Evolutionary conservation across 31 red algal species (phyloP), one percentile per base, ranked within the genome.

Genomic region (Bonnemaisonia californica): DNA sequence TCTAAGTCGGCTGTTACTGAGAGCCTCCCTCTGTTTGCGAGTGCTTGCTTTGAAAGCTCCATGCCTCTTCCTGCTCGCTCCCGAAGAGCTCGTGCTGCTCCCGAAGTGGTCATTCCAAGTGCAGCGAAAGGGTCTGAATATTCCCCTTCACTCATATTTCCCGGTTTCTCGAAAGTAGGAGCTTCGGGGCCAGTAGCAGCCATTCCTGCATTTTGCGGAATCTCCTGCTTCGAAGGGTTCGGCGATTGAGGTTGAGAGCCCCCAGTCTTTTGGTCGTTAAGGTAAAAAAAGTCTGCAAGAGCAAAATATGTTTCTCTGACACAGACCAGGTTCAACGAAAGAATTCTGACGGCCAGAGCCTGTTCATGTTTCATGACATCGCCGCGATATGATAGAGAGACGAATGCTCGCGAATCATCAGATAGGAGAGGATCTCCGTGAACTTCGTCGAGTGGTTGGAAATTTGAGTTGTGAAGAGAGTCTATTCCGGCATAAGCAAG

Each of bases 291-390:
- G 65, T 86, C 79, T 2, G 82, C 86, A 22, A 95, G 82, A 12
- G 81, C 86, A 74, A 95, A 90, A 74, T 95, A 95, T 31, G 87
- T 85, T 56, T 95, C 86, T 47, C 93, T 58, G 16, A 95, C 85
- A 61, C 86, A 95, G 4, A 95, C 86, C 18, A 95, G 37, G 59
- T 86, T 82, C 32, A 95, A 76, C 11, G 93, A 95, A 55, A 85
- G 45, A 66, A 95, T 86, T 57, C 72, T 80, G 11, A 95, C 76
- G 29, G 76, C 76, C 16, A 95, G 30, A 40, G 69, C 72, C 55
- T 95, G 92, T 26, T 90, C 83, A 34, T 85, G 80, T 29, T 66
- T 67, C 24, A 78, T 48, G 22, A 89, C 40, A 69, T 94, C 81
- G 72, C 74, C 84, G 48, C 66, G 69, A 30, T 94, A 94, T 40